Evolutionary conservation across 2,329 filamentous ascomycete species (phyloP).

Genomic region (Dothideomycetes sp.): DNA sequence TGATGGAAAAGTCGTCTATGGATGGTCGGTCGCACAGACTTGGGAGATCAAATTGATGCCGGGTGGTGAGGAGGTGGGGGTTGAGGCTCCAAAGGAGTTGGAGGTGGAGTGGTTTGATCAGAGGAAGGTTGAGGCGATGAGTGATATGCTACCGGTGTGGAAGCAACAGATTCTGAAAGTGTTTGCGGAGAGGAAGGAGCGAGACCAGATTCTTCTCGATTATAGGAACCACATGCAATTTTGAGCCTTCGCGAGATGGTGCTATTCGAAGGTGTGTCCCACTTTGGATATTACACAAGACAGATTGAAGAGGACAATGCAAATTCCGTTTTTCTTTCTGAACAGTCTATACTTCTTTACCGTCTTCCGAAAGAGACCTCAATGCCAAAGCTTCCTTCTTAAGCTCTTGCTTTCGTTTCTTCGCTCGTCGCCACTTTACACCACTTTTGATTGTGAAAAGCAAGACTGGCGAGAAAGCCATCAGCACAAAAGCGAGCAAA

Average conservation of each 20-base stretch:
- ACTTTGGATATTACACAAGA: too few species aligned
- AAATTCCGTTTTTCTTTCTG: too few species aligned
- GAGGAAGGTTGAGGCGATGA: not conserved
- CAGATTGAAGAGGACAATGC: too few species aligned
- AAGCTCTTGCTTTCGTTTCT: conserved; percentile 18
- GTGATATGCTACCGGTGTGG: conserved; percentile 6
- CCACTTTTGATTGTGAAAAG: conserved; percentile 21
- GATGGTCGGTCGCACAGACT: not conserved
- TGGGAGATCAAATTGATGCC: not conserved
- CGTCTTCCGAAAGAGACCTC: too few species aligned
- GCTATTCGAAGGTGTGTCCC: too few species aligned
- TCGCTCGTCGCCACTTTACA: conserved; percentile 22
- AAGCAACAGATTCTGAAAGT: not conserved
- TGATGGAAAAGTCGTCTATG: too few species aligned
- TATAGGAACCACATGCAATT: too few species aligned
- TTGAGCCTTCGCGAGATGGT: too few species aligned
- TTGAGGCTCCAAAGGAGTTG: not conserved
- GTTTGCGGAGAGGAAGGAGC: not conserved
- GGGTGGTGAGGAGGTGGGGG: not conserved
- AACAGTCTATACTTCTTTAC: too few species aligned
- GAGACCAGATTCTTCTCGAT: too few species aligned
- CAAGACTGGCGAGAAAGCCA: conserved; percentile 16
- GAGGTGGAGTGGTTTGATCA: not conserved
- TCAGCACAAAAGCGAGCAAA: conserved; percentile 24
- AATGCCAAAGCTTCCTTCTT: conserved; percentile 6